Evolutionary conservation across 352 stramenopile genomes (phyloP).

Genomic region (Pythium pyrilobum): DNA sequence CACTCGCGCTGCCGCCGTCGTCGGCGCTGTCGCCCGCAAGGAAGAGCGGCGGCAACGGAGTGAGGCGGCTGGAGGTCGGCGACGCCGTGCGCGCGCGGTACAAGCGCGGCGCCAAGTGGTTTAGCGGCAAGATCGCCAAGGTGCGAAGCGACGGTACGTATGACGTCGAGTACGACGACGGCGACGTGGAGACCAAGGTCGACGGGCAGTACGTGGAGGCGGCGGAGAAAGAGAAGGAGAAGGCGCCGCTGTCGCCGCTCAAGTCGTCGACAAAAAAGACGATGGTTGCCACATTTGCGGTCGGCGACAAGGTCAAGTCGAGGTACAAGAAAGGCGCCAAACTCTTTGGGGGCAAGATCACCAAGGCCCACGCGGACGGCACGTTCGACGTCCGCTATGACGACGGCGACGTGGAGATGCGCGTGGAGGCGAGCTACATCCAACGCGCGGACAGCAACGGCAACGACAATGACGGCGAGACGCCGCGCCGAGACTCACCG

Average conservation of each 20-base stretch:
- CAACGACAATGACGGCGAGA: conserved; percentile 17
- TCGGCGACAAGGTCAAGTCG: conserved; percentile 30
- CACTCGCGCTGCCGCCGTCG: conserved; percentile 12
- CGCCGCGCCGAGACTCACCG: background rate
- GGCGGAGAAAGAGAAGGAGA: background rate
- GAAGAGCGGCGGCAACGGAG: background rate
- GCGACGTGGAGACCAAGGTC: conserved; percentile 19
- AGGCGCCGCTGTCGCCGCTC: conserved; percentile 13
- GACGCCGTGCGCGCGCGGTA: conserved; percentile 39
- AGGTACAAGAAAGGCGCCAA: conserved; percentile 40
- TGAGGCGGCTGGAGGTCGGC: conserved; percentile 9
- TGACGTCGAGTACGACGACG: conserved; percentile 68
- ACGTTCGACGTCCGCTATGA: conserved; percentile 66
- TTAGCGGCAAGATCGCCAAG: conserved; percentile 42
- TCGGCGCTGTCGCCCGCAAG: background rate
- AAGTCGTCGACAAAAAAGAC: conserved; percentile 9
- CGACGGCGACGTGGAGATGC: conserved; percentile 47
- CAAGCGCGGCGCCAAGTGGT: conserved; percentile 45
- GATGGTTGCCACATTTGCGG: background rate
- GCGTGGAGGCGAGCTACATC: conserved; percentile 19
- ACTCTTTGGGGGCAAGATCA: conserved; percentile 49
- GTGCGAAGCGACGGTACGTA: conserved; percentile 61
- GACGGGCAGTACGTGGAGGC: conserved; percentile 1
- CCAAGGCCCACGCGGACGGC: conserved; percentile 38
- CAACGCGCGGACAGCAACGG: conserved; percentile 31